phyloP scores from a whole-genome alignment of 768 basidiomycete genomes.

The Pleurotus ostreatus region DNA sequence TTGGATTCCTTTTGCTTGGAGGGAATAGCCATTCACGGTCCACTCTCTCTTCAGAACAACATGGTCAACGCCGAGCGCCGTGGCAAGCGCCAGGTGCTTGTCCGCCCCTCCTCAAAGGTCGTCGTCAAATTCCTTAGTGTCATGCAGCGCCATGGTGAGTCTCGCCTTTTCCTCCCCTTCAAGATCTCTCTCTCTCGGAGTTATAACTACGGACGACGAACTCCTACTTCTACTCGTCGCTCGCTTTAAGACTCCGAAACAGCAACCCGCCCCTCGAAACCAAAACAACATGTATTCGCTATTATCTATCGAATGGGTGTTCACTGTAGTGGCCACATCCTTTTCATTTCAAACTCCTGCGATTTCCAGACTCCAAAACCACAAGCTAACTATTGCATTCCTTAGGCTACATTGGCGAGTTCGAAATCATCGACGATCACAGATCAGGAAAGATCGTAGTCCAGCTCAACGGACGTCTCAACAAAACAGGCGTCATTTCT shows the following conservation, averaged over 20 bases:
- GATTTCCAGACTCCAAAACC: slow-evolving; percentile 14
- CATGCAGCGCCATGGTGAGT: slow-evolving; percentile 97
- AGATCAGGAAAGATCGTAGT: slow-evolving; percentile 97
- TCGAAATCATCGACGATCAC: slow-evolving; percentile 98
- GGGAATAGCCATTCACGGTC: slow-evolving; percentile 9
- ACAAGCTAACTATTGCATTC: slow-evolving; percentile 11
- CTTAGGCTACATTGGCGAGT: slow-evolving; percentile 95
- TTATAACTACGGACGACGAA: slow-evolving; percentile 83
- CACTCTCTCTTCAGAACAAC: slow-evolving; percentile 62
- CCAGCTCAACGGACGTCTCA: slow-evolving; percentile 96
- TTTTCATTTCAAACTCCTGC: slow-evolving; percentile 11
- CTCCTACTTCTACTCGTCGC: slow-evolving; percentile 54
- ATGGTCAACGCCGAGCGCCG: slow-evolving; percentile 99
- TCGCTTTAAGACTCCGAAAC: slow-evolving; percentile 86
- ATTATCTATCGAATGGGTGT: slow-evolving; percentile 35
- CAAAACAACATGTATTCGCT: slow-evolving; percentile 51
- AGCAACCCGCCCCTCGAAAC: slow-evolving; percentile 50
- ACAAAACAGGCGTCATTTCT: slow-evolving; percentile 99
- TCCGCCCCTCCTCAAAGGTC: slow-evolving; percentile 97
- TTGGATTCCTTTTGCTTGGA: slow-evolving; percentile 3
- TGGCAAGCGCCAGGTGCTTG: slow-evolving; percentile 98
- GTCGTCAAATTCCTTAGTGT: slow-evolving; percentile 96
- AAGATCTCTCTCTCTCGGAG: slow-evolving; percentile 42
- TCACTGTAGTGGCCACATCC: slow-evolving; percentile 55
- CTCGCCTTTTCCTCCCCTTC: background rate